Evolutionary conservation across 306 rosid genomes (phyloP).

Genomic region (Glycine soja): DNA sequence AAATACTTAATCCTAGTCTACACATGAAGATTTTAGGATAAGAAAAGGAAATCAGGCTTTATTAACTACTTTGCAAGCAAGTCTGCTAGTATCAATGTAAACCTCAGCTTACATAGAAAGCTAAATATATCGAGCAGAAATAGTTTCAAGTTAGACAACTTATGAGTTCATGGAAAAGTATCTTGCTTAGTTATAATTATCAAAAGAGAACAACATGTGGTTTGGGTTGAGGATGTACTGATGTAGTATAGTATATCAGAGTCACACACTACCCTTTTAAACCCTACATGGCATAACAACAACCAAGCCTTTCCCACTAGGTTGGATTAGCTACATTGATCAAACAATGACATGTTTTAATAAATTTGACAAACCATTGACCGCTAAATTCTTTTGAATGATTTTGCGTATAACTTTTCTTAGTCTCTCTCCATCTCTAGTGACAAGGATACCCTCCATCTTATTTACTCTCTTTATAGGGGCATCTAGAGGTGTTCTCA

Average conservation of each 20-base stretch:
- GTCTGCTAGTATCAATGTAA: too few relatives aligned
- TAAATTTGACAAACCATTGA: background rate
- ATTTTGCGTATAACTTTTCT: background rate
- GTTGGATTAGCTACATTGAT: too few relatives aligned
- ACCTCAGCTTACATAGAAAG: too few relatives aligned
- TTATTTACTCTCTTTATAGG: background rate
- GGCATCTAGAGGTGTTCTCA: background rate
- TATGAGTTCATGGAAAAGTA: slow-evolving; percentile 18
- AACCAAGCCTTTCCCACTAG: too few relatives aligned
- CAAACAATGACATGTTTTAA: background rate
- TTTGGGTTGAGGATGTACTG: too few relatives aligned
- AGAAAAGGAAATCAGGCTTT: too few relatives aligned
- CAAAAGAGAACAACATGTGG: background rate
- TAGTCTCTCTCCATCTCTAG: background rate
- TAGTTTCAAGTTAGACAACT: slow-evolving; percentile 21
- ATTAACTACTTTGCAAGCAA: too few relatives aligned
- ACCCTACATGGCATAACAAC: too few relatives aligned
- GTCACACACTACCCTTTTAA: background rate
- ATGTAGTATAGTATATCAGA: background rate
- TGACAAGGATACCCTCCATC: background rate
- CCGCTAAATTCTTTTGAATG: background rate
- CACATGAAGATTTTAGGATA: too few relatives aligned
- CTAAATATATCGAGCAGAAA: slow-evolving; percentile 4
- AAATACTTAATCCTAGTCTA: too few relatives aligned
- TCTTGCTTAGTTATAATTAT: background rate